A percentile compares a stretch with the other conserved stretches of the same genome.
These are phyloP conservation scores for Torulaspora quercuum DNA, from an alignment of 805 yeast species.

Conservation along the genomic window DNA sequence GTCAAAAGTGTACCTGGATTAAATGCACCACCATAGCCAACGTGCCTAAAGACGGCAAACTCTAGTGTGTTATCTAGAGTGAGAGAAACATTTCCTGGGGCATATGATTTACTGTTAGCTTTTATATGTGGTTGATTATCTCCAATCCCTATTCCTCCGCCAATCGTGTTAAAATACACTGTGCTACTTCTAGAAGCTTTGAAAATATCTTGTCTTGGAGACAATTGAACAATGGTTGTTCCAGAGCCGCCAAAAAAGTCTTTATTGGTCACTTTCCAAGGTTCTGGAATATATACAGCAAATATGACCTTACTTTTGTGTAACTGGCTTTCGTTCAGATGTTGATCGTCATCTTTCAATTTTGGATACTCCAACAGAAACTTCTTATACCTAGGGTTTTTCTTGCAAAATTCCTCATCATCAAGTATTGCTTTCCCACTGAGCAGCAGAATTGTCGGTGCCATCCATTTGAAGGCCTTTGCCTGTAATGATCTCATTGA, in stretches of 20 bases:
- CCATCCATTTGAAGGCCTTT: slow-evolving; percentile 84
- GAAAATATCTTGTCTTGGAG: slow-evolving; percentile 62
- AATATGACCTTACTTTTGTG: slow-evolving; percentile 47
- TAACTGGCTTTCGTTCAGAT: slow-evolving; percentile 15
- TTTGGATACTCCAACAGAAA: slow-evolving; percentile 51
- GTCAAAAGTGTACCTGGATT: slow-evolving; percentile 34
- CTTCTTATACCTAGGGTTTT: slow-evolving; percentile 43
- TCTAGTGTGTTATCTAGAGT: slow-evolving; percentile 77
- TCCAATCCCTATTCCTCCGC: slow-evolving; percentile 86
- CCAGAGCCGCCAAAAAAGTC: slow-evolving; percentile 63
- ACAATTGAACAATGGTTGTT: slow-evolving; percentile 59
- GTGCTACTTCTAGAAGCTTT: slow-evolving; percentile 37
- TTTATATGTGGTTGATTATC: slow-evolving; percentile 58
- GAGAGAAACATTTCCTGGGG: slow-evolving; percentile 75
- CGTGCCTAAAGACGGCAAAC: slow-evolving; percentile 72
- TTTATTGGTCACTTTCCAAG: slow-evolving; percentile 76
- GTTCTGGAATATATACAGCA: slow-evolving; percentile 62
- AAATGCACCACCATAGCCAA: slow-evolving; percentile 53
- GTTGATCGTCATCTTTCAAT: slow-evolving; percentile 36
- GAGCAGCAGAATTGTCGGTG: slow-evolving; percentile 71
- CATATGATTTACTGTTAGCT: slow-evolving; percentile 43
- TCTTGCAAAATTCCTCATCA: slow-evolving; percentile 27
- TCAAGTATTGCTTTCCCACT: slow-evolving; percentile 54
- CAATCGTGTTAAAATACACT: slow-evolving; percentile 65
- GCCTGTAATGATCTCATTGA: slow-evolving; percentile 84